Evolutionary conservation across 1,284 basidiomycete species (phyloP), one percentile per base, ranked within the genome.

Genomic region (Nidula niveotomentosa): DNA sequence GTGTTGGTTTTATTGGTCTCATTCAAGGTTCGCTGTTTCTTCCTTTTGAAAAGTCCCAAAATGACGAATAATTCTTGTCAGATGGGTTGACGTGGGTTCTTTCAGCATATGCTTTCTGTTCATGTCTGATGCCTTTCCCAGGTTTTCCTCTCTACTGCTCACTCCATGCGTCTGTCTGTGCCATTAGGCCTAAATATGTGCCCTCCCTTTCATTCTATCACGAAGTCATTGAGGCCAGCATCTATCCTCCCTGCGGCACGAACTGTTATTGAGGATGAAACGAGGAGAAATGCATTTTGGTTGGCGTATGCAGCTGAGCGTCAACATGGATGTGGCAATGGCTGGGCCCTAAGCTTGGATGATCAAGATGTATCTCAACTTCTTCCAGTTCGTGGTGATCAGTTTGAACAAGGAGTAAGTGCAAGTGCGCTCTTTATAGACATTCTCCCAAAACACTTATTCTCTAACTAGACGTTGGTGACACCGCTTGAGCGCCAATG

Each of bases 271-370:
- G 88, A 91, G 65, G 88, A 89, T 49, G 88, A 90, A 67, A 81
- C 74, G 44, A 75, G 88, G 55, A 75, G 88, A 53, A 90, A 90
- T 62, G 76, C 82, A 0, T 90, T 90, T 62, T 91, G 88, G 88
- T 65, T 84, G 60, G 84, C 85, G 3, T 90, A 90, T 63, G 76
- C 83, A 6, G 76, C 79, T 48, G 88, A 90, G 60, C 79, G 86
- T 34, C 78, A 85, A 53, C 82, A 85, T 56, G 84, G 85, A 3
- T 79, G 77, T 57, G 81, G 83, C 35, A 90, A 88, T 63, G 85
- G 83, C 17, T 91, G 88, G 83, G 84, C 87, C 0, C 74, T 85
- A 51, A 80, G 82, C 56, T 71, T 92, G 36, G 89, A 90, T 63
- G 88, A 90, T 65, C 76, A 84, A 57, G 85, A 89, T 65, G 74